Base-by-base conservation (phyloP, 2,329 filamentous ascomycete genomes). In the Aspergillus amoenus region DNA sequence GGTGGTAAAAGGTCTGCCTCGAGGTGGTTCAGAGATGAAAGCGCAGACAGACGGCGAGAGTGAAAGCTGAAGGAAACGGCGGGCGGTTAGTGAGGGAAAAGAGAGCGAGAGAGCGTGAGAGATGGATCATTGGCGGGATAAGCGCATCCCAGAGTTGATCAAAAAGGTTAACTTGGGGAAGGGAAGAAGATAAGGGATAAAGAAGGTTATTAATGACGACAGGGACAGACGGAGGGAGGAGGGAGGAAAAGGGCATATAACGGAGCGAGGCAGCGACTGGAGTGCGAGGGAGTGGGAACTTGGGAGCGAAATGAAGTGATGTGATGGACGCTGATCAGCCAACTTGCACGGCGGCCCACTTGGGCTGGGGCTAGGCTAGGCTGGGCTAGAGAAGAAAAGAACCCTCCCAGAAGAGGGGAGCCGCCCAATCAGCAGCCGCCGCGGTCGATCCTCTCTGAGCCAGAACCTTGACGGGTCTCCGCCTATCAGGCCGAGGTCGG, bases 401-500 rank as follows among this genome's bases (percentile, higher is more conserved):
- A 37, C 34, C 34, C 34, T 37, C 34, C 12, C 34, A 37, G 34
- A 49, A 49, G 47, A 49, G 47, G 47, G 47, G 47, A 41, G 12
- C 9, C 21, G 48, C 7, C 27, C 39, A 49, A 44, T 44, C 27
- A 39, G 34, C 34, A 9, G 12, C 34, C 15, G 34, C 6, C 12
- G 13, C 34, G 34, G 15, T n/a, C 34, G 34, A 37, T 37, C 34
- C 34, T 37, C 34, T 37, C 34, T 37, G 34, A 37, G 34, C 34
- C 34, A 37, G 34, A 37, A 37, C 34, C 34, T 37, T n/a, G 43
- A 56, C 47, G 46, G n/a, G 34, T 18, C 22, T 32, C 21, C 39
- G 39, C 58, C 52, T 52, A 60, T 62, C 59, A 61, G 34, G 41
- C 45, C 47, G 45, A 50, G n/a, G 21, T 51, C 46, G 52, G 49